These are phyloP conservation scores for Hyaloscypha finlandica DNA, from an alignment of 495 filamentous ascomycete species.

Conservation along the genomic window DNA sequence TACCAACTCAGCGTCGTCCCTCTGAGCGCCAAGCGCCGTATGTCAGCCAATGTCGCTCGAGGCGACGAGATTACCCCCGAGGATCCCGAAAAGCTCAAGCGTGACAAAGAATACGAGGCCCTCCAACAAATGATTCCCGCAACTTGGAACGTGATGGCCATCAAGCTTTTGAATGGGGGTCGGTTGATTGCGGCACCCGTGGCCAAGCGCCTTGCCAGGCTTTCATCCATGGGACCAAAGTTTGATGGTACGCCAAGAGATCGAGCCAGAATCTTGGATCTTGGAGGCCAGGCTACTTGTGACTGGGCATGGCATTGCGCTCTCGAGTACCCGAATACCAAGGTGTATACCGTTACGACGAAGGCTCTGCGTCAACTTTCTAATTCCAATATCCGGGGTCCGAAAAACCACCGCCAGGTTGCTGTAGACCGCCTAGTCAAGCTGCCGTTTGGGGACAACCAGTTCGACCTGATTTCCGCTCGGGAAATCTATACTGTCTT, in stretches of 20 bases:
- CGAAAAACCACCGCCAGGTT: slow-evolving; percentile 82
- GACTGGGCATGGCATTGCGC: slow-evolving; percentile 97
- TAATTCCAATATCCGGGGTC: slow-evolving; percentile 73
- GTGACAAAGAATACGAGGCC: slow-evolving; percentile 80
- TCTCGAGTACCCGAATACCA: slow-evolving; percentile 76
- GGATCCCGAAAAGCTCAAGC: slow-evolving; percentile 61
- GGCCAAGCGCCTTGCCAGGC: slow-evolving; percentile 55
- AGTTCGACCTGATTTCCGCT: slow-evolving; percentile 91
- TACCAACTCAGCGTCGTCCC: slow-evolving; percentile 65
- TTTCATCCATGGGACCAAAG: slow-evolving; percentile 47
- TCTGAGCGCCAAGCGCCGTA: slow-evolving; percentile 56
- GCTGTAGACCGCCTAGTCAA: slow-evolving; percentile 72
- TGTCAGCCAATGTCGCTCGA: slow-evolving; percentile 59
- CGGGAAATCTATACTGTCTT: slow-evolving; percentile 83
- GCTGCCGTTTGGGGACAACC: slow-evolving; percentile 82
- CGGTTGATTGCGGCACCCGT: slow-evolving; percentile 77
- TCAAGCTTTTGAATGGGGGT: slow-evolving; percentile 77
- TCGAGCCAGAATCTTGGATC: slow-evolving; percentile 75
- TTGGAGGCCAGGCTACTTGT: slow-evolving; percentile 80
- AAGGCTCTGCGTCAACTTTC: slow-evolving; percentile 63
- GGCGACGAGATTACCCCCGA: slow-evolving; percentile 54
- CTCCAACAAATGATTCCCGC: slow-evolving; percentile 71
- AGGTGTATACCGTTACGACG: slow-evolving; percentile 82
- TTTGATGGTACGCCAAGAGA: slow-evolving; percentile 45
- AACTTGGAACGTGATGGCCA: slow-evolving; percentile 80